Evolutionary conservation across 2,329 filamentous ascomycete species (phyloP), one percentile per base, ranked within the genome.

Genomic region (Cadophora gregata): DNA sequence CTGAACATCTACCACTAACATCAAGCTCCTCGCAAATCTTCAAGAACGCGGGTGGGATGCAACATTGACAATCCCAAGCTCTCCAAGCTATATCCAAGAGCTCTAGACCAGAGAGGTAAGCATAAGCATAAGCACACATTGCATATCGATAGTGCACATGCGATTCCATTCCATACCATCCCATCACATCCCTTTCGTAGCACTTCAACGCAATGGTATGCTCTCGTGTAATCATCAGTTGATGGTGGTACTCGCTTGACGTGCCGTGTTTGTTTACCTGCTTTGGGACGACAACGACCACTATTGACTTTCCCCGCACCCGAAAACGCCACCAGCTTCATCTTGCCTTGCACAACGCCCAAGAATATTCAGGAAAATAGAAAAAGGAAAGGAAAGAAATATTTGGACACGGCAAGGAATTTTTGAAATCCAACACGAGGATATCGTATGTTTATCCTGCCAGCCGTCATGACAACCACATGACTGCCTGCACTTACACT

Each of bases 61-160:
- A 14, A n/a, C 19, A 47, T n/a, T n/a, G n/a, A n/a, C n/a, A n/a
- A n/a, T n/a, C n/a, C n/a, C 31, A 6, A 58, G n/a, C 8, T 25
- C 8, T 25, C 55, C 21, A 38, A 36, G 21, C 19, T 12, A 5
- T 7, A 14, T 36, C n/a, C 29, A n/a, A 56, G 29, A 36, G 9
- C 9, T 31, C 29, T 27, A 33, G 29, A 24, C 6, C 51, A 38
- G 3, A 36, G 27, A 8, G 27, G n/a, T 58, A 58, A 38, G 55
- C 55, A 58, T 58, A 19, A 58, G 31, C 31, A 16, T 58, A 55
- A 31, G 51, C 48, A 29, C 12, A 6, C 51, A 56, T 36, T 27
- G 55, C 55, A 58, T 58, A 58, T 58, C 55, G 55, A 42, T 58
- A 58, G 50, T 53, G 16, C n/a, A n/a, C n/a, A n/a, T n/a, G n/a